phyloP scores from a whole-genome alignment of 306 rosid species.

The Carpinus fangiana region DNA sequence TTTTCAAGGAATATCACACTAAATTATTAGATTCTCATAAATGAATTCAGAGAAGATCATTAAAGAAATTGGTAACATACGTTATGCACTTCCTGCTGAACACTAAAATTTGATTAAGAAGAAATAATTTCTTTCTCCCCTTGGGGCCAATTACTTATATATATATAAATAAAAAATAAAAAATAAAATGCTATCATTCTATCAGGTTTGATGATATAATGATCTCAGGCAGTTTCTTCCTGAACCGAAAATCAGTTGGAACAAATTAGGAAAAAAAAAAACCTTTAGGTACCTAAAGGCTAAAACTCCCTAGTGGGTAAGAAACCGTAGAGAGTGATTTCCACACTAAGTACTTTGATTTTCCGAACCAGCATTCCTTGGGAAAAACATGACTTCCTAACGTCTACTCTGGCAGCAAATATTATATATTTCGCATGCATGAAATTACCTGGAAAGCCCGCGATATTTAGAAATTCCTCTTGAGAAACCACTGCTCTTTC shows the following conservation, averaged over 20 bases:
- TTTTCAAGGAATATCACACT: not conserved
- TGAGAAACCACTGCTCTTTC: conserved; percentile 99
- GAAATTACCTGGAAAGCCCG: conserved; percentile 76
- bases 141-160: too few relatives aligned
- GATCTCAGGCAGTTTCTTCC: not conserved
- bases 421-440: not conserved
- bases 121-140: not conserved
- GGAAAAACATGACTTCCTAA: not conserved
- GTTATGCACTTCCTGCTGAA: not conserved
- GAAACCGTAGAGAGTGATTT: not conserved
- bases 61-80: not conserved
- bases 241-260: not conserved
- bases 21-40: not conserved
- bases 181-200: not conserved
- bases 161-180: too few relatives aligned
- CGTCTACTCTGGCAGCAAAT: not conserved
- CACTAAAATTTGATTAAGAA: not conserved
- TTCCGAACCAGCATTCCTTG: not conserved
- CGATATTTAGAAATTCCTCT: conserved; percentile 95
- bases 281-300: not conserved
- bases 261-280: too few relatives aligned
- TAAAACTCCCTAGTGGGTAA: not conserved
- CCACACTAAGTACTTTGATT: not conserved
- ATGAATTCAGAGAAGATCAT: not conserved
- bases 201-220: not conserved